phyloP scores from a whole-genome alignment of 495 filamentous ascomycete species.

The Trichoderma parareesei region DNA sequence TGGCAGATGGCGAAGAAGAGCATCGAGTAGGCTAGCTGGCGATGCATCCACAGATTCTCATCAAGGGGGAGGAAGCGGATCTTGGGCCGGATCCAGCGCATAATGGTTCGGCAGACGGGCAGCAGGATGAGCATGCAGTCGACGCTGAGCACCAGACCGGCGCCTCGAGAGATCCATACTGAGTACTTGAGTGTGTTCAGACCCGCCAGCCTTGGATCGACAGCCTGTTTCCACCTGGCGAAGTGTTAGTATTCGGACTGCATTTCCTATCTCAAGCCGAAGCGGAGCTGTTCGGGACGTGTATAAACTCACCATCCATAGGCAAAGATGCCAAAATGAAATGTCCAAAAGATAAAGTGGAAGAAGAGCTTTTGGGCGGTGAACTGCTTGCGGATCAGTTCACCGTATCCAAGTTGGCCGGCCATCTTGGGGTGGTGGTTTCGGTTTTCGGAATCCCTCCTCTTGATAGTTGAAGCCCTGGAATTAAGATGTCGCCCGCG shows the following conservation, averaged over 20 bases:
- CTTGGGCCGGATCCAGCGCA: conserved; percentile 79
- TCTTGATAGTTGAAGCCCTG: conserved; percentile 16
- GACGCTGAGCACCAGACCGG: conserved; percentile 70
- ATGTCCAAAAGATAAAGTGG: conserved; percentile 75
- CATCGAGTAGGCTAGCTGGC: conserved; percentile 86
- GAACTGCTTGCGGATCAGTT: conserved; percentile 50
- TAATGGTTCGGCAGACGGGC: conserved; percentile 87
- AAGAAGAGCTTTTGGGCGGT: conserved; percentile 64
- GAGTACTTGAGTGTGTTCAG: conserved; percentile 81
- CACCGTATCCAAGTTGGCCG: conserved; percentile 19
- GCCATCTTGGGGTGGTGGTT: conserved; percentile 31
- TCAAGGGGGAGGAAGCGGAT: conserved; percentile 83
- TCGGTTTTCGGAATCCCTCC: conserved; percentile 14
- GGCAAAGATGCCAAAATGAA: conserved; percentile 74
- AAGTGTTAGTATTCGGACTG: conserved; percentile 17
- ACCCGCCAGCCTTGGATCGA: conserved; percentile 55
- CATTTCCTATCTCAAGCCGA: not conserved
- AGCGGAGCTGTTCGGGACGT: not conserved
- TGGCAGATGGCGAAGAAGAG: conserved; percentile 78
- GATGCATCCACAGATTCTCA: conserved; percentile 93
- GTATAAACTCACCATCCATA: conserved; percentile 69
- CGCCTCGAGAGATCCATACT: conserved; percentile 93
- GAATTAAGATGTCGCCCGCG: conserved; percentile 43
- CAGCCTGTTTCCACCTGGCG: conserved; percentile 66
- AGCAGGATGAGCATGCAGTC: conserved; percentile 84